Conservation (phyloP, 345 rosid genomes). For the Diplotaxis tenuifolia region DNA sequence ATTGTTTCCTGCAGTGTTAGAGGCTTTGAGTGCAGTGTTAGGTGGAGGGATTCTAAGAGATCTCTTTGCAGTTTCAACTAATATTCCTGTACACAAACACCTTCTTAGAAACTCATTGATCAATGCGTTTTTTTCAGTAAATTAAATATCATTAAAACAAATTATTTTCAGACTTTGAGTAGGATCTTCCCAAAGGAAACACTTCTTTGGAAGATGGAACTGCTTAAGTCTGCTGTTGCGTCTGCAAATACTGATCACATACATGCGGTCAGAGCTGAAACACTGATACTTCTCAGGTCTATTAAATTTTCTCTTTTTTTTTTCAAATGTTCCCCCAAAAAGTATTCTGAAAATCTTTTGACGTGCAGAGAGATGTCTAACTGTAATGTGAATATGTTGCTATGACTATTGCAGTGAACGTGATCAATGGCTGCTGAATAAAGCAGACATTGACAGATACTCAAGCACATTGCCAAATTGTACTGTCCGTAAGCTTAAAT, state of each 20-base stretch:
- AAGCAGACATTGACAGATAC: slow-evolving; percentile 59
- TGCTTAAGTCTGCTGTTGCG: slow-evolving; percentile 52
- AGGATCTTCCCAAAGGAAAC: slow-evolving; percentile 50
- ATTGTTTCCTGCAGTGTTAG: slow-evolving; percentile 20
- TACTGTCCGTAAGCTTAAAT: slow-evolving; percentile 49
- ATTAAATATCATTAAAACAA: not conserved
- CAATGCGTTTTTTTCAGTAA: not conserved
- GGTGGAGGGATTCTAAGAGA: slow-evolving; percentile 36
- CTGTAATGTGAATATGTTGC: slow-evolving; percentile 9
- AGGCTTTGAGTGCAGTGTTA: slow-evolving; percentile 29
- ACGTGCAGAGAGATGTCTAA: not conserved
- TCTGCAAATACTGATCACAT: slow-evolving; percentile 56
- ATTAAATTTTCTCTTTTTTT: not conserved
- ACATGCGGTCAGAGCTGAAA: slow-evolving; percentile 29
- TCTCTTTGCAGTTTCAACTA: slow-evolving; percentile 34
- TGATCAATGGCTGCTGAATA: slow-evolving; percentile 64
- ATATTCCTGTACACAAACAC: slow-evolving; percentile 39
- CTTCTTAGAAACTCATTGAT: slow-evolving; percentile 1
- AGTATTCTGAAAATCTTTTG: not conserved
- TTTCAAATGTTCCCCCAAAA: not conserved
- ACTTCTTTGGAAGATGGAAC: slow-evolving; percentile 70
- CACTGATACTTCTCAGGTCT: slow-evolving; percentile 60
- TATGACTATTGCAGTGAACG: slow-evolving; percentile 48
- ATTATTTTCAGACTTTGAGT: slow-evolving; percentile 47
- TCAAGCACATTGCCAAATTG: slow-evolving; percentile 41